Base-by-base conservation (phyloP, 2,329 filamentous ascomycete genomes). In the Endoconidiophora laricicola region DNA sequence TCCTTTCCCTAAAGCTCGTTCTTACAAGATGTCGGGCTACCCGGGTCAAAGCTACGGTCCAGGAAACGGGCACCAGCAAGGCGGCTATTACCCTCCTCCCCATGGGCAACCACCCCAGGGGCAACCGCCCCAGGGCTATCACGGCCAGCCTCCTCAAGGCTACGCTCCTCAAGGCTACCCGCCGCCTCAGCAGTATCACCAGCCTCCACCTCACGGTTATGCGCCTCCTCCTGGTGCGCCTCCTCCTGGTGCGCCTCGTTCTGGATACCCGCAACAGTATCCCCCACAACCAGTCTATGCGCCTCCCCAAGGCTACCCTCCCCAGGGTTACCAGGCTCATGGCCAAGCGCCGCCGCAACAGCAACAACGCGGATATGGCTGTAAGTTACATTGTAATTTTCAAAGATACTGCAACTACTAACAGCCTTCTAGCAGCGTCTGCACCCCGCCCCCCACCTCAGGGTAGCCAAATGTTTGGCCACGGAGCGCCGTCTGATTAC, bases 401-500 rank as follows among this genome's bases (percentile, higher is more conserved):
- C 9, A 10, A 12, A 33, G 4, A 33, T 33, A 12, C 29, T 10
- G 29, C 29, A 33, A 12, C 29, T 33, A 33, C 24, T 45, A 26
- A 51, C 40, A 20, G 47, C 44, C 40, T n/a, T 16, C 10, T 9
- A 7, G 6, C 10, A 29, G 26, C 26, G 3, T 29, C 12, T 2
- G 7, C 41, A 24, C 83, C 84, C 46, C 72, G 79, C 2, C 75
- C 80, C 47, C 84, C 84, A 6, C 81, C 83, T 16, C 62, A 70
- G 52, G 68, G 73, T 49, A 72, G 81, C 55, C 83, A 88, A 62
- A 70, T 74, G 55, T 91, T 91, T 60, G 85, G 87, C 50, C 72
- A 79, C 54, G 87, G 86, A 52, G 87, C 88, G 12, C 87, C 87
- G 16, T 72, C 78, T 55, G 74, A 73, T 58, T 94, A 94, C 64